Percentiles rank a stretch among this genome's conserved stretches.
These are phyloP conservation scores for Sparassis latifolia DNA, from an alignment of 1,284 basidiomycete species.

Conservation along the genomic window DNA sequence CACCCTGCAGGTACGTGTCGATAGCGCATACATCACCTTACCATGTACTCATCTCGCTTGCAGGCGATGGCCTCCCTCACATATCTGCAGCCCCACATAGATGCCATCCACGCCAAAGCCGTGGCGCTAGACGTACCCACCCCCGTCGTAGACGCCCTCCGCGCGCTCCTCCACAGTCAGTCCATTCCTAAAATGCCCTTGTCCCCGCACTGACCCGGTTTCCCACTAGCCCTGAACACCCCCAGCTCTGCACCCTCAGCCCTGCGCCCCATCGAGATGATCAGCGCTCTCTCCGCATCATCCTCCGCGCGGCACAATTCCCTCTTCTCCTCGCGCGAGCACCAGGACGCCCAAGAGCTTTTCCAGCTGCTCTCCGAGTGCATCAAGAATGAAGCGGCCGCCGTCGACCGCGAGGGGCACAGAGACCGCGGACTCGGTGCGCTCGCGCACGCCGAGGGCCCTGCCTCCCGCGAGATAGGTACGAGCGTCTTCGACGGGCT, in stretches of 20 bases:
- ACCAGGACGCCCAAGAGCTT: constrained; percentile 95
- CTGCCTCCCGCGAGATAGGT: constrained; percentile 36
- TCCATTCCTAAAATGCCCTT: constrained; percentile 11
- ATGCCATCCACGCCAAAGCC: constrained; percentile 65
- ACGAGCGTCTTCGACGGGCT: constrained; percentile 76
- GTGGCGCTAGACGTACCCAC: constrained; percentile 72
- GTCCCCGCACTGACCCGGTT: constrained; percentile 12
- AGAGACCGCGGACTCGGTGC: constrained; percentile 64
- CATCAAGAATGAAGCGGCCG: constrained; percentile 71
- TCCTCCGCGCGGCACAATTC: constrained; percentile 51
- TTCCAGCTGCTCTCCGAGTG: constrained; percentile 87
- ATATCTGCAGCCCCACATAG: constrained; percentile 71
- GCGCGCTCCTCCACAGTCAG: constrained; percentile 60
- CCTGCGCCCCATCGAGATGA: constrained; percentile 66
- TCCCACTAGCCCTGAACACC: constrained; percentile 58
- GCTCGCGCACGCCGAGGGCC: constrained; percentile 25
- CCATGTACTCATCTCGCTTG: constrained; percentile 2
- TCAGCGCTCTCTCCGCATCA: constrained; percentile 58
- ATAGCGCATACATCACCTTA: neutral
- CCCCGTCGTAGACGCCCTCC: constrained; percentile 76
- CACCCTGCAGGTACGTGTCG: constrained; percentile 68
- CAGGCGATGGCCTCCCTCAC: constrained; percentile 81
- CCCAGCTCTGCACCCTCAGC: constrained; percentile 53
- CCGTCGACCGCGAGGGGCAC: constrained; percentile 57
- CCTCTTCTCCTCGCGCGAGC: constrained; percentile 79